Evolutionary conservation across 75 land plant species (phyloP), one percentile per base, ranked within the genome.

Genomic region (Gnetum montanum): DNA sequence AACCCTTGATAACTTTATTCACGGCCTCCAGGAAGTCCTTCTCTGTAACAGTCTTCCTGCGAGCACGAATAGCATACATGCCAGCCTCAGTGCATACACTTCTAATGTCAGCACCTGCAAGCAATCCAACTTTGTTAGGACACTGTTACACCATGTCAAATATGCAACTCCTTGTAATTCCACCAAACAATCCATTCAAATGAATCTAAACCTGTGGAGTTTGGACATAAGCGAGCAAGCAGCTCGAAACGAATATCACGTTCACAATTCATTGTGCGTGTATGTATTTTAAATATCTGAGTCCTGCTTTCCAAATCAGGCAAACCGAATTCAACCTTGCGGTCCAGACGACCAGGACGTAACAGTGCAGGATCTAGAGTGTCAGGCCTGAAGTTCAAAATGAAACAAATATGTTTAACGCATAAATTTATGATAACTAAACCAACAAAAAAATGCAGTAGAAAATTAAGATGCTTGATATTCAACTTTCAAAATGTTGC

Each of bases 41-140:
- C 68, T 94, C 98, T 0, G 98, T 94, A 35, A 92, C 98, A 4
- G 98, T 94, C 71, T 94, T 94, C 71, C 96, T 82, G n/a, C 98
- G 64, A 15, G 96, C 96, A 27, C 98, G 69, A 31, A 94, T 94
- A 10, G 98, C 96, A 65, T 66, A 94, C 98, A 94, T 94, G 31
- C 98, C 98, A 40, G 98, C 98, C 49, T 94, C 96, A 0, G 98
- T 90, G 71, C 96, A 94, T 12, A 94, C 98, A 67, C 98, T 93
- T 62, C 98, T 69, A 50, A 89, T 93, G 46, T 93, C 98, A 1
- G 98, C 98, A 46, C 98, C 98, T 93, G 67, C 16, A 70, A 25
- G 53, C 18, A 18, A 40, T 18, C 13, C 43, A 34, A 31, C 22
- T n/a, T n/a, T n/a, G n/a, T n/a, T n/a, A n/a, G 20, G 43, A 6